A percentile compares a stretch with the other conserved stretches of the same genome.
Evolutionary conservation across 1,284 basidiomycete species (phyloP).

Genomic region (Rhodotorula sp.): DNA sequence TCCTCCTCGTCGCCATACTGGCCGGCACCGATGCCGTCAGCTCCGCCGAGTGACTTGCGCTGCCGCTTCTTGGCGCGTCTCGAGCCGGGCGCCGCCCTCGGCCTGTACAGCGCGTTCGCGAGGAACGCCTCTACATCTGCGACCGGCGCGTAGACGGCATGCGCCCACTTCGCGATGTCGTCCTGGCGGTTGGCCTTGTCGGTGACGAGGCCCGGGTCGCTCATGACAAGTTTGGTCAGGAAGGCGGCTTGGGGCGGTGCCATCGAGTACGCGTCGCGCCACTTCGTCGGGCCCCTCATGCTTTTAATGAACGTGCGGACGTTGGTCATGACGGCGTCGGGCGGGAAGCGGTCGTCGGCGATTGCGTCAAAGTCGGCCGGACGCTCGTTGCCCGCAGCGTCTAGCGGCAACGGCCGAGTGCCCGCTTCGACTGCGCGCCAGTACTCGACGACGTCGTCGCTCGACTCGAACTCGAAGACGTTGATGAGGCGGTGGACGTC

Average conservation of each 20-base stretch:
- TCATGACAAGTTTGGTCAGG: slow-evolving; percentile 15
- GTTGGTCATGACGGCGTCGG: neutral
- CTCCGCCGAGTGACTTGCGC: neutral
- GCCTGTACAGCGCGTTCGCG: neutral
- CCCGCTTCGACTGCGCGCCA: slow-evolving; percentile 60
- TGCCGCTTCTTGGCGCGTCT: neutral
- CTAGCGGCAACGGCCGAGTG: neutral
- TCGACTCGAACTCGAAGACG: slow-evolving; percentile 39
- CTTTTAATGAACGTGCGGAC: neutral
- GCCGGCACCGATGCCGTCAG: neutral
- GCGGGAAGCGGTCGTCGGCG: slow-evolving; percentile 7
- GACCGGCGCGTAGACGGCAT: slow-evolving; percentile 62
- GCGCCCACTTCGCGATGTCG: slow-evolving; percentile 40
- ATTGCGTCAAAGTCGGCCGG: too few relatives aligned
- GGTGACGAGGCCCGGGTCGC: neutral
- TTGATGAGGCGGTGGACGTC: slow-evolving; percentile 32
- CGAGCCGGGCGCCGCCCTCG: neutral
- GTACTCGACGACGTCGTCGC: slow-evolving; percentile 55
- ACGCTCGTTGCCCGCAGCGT: neutral
- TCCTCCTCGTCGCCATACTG: neutral
- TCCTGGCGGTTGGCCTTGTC: slow-evolving; percentile 19
- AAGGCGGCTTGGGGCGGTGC: slow-evolving; percentile 19
- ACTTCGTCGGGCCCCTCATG: slow-evolving; percentile 2
- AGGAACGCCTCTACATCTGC: slow-evolving; percentile 55
- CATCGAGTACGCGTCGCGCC: slow-evolving; percentile 37